phyloP scores from a whole-genome alignment of 306 rosid genomes.

The Senna tora region DNA sequence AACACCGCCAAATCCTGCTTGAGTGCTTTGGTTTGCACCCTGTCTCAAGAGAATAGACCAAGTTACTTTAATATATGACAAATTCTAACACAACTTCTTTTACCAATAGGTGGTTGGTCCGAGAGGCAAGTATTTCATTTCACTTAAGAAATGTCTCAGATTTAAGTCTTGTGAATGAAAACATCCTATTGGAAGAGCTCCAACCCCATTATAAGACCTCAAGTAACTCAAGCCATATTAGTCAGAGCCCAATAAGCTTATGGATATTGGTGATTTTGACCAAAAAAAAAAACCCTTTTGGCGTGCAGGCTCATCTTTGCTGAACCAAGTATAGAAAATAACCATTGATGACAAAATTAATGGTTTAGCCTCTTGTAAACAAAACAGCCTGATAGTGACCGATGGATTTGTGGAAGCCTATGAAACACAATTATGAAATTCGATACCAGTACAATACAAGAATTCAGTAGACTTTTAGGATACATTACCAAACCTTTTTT shows the following conservation, averaged over 20 bases:
- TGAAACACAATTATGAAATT: background rate
- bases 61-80: constrained; percentile 13
- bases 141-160: no score
- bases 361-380: background rate
- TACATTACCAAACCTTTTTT: no score
- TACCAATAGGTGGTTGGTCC: no score
- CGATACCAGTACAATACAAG: background rate
- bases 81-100: constrained; percentile 20
- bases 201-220: no score
- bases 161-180: no score
- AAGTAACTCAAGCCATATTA: no score
- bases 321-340: background rate
- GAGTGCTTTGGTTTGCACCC: constrained; percentile 61
- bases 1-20: constrained; percentile 60
- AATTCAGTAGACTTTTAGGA: no score
- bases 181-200: no score
- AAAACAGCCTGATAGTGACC: background rate
- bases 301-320: background rate
- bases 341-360: background rate
- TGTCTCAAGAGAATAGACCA: constrained; percentile 36
- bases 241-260: no score
- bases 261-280: no score
- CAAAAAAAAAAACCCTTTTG: constrained; percentile 7
- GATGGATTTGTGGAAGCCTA: constrained; percentile 4
- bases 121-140: no score